phyloP scores from a whole-genome alignment of 768 basidiomycete species.

The Phlegmacium glaucopus region DNA sequence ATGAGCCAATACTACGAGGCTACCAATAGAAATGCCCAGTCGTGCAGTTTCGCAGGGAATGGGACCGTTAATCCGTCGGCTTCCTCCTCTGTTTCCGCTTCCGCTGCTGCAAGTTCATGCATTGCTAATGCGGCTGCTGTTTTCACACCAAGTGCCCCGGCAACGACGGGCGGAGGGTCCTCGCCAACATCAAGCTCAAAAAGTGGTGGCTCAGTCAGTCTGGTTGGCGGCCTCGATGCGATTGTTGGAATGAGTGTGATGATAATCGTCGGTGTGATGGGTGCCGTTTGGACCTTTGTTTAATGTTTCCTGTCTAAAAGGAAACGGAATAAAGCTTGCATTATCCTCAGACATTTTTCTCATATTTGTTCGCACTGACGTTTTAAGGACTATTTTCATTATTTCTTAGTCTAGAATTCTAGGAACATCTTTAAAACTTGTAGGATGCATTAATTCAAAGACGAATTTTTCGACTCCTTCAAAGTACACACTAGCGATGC shows the following conservation, averaged over 20 bases:
- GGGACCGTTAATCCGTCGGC: conserved; percentile 66
- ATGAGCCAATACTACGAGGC: conserved; percentile 77
- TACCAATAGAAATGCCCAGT: conserved; percentile 49
- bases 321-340: too few relatives aligned
- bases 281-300: conserved; percentile 19
- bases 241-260: conserved; percentile 18
- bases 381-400: too few relatives aligned
- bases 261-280: conserved; percentile 14
- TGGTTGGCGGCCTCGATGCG: conserved; percentile 8
- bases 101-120: conserved; percentile 64
- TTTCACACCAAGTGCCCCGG: conserved; percentile 53
- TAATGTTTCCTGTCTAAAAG: neutral
- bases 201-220: conserved; percentile 6
- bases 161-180: conserved; percentile 20
- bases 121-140: conserved; percentile 60
- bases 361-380: too few relatives aligned
- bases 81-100: conserved; percentile 44
- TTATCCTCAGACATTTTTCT: too few relatives aligned
- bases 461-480: too few relatives aligned
- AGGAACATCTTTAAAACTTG: too few relatives aligned
- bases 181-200: conserved; percentile 1
- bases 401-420: too few relatives aligned
- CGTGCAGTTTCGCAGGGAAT: conserved; percentile 84
- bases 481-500: too few relatives aligned
- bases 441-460: too few relatives aligned